Base-by-base conservation (phyloP, 2,329 filamentous ascomycete genomes). In the Exserohilum rostratum region DNA sequence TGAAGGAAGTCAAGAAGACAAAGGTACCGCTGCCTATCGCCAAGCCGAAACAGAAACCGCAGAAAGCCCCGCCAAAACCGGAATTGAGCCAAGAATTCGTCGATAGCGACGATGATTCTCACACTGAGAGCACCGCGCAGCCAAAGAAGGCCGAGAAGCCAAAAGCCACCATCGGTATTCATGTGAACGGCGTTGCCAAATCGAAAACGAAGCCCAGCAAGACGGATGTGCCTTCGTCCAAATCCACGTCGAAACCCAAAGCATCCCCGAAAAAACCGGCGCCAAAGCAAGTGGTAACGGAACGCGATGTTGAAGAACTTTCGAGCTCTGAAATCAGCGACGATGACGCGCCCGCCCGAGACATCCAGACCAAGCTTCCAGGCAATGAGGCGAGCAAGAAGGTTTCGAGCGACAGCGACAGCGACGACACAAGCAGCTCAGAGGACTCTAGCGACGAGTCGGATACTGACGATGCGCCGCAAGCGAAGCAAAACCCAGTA, bases 391-490 rank as follows among this genome's bases (percentile, higher is more conserved):
- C 50, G 33, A 57, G 48, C 40, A 60, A 60, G 50, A 27, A 46
- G 33, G 53, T 46, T 29, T 57, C 51, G 13, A 62, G 56, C 47
- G 48, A 50, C n/a, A 66, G 59, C 46, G 44, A 53, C 17, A 64
- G 58, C 30, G 45, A 55, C 11, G 62, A 60, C 52, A 55, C 50
- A 20, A 66, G 57, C 53, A 61, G 55, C 45, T 67, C 65, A 13
- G 69, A 67, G 25, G 64, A 68, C 60, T 72, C 71, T 17, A 77
- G 73, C 47, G 76, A 78, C 27, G 72, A 73, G 17, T 74, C 75
- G 17, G 69, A 77, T 15, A 69, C 70, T 11, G 70, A 73, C 37
- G 64, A 58, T 10, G 50, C 50, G 39, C 39, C 58, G 60, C 53
- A 64, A 53, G 48, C 65, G 18, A 48, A 58, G 15, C 62, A 60